phyloP scores from a whole-genome alignment of 73 alveolate species.

The Symbiodinium natans region DNA sequence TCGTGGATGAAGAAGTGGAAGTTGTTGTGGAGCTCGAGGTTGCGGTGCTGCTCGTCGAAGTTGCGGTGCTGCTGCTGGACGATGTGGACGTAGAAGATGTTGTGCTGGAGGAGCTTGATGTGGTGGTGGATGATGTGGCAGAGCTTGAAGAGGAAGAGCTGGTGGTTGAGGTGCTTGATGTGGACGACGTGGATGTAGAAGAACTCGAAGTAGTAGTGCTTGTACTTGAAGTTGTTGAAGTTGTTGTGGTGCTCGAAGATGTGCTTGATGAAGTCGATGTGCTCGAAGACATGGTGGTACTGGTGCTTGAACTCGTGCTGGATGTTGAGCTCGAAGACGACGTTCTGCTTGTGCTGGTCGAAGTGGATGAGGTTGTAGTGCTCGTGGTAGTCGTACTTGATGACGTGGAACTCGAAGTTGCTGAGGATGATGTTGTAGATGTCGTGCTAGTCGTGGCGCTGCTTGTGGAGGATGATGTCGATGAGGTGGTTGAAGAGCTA shows the following conservation, averaged over 20 bases:
- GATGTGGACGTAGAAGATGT: neutral
- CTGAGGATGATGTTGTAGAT: slow-evolving; percentile 34
- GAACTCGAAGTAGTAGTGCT: slow-evolving; percentile 32
- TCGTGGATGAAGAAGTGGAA: neutral
- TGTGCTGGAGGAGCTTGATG: slow-evolving; percentile 5
- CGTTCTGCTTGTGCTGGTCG: neutral
- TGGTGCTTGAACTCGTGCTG: neutral
- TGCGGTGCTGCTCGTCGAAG: neutral
- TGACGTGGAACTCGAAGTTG: slow-evolving; percentile 82
- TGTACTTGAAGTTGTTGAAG: too few relatives aligned
- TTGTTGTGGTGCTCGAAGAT: too few relatives aligned
- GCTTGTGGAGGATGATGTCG: neutral
- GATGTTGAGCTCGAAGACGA: neutral
- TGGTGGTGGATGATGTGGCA: slow-evolving; percentile 7
- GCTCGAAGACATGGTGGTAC: neutral
- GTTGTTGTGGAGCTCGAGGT: neutral
- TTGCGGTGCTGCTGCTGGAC: neutral
- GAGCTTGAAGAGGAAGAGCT: slow-evolving; percentile 23
- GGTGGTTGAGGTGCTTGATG: neutral
- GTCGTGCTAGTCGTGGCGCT: slow-evolving; percentile 1
- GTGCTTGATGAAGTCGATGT: neutral
- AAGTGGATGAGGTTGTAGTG: neutral
- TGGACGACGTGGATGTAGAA: slow-evolving; percentile 26
- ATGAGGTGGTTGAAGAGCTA: neutral
- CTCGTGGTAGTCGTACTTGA: neutral